Conservation (phyloP, 352 stramenopile genomes). For the Phytopythium oedochilum region DNA sequence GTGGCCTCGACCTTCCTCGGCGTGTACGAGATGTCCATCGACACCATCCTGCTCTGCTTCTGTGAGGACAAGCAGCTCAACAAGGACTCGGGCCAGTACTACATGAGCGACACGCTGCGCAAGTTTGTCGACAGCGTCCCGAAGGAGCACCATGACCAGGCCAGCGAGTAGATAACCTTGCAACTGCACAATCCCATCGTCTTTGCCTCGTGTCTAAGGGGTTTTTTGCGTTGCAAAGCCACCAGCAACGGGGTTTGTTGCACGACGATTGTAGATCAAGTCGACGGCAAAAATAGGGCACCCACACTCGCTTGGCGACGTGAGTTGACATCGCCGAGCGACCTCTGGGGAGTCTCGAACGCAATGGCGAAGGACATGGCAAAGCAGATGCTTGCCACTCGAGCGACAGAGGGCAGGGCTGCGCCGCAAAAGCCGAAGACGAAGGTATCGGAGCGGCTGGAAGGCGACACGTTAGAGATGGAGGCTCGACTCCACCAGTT, state of each 20-base stretch:
- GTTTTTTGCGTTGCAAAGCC: too few relatives aligned
- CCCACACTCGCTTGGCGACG: too few relatives aligned
- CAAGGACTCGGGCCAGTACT: conserved; percentile 60
- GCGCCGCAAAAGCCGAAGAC: background rate
- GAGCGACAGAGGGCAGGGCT: background rate
- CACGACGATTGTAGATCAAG: too few relatives aligned
- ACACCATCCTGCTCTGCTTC: conserved; percentile 95
- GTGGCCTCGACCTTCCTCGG: conserved; percentile 92
- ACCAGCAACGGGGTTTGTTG: too few relatives aligned
- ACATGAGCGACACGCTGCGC: conserved; percentile 73
- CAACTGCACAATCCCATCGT: too few relatives aligned
- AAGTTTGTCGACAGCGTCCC: conserved; percentile 68
- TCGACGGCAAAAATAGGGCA: too few relatives aligned
- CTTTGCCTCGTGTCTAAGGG: too few relatives aligned
- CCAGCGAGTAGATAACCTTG: background rate
- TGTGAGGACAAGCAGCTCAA: conserved; percentile 89
- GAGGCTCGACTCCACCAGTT: conserved; percentile 57
- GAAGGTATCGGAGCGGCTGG: conserved; percentile 52
- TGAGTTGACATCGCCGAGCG: too few relatives aligned
- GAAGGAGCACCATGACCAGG: background rate
- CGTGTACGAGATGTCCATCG: conserved; percentile 94
- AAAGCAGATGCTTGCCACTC: background rate
- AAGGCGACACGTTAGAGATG: conserved; percentile 71
- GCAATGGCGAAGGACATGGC: background rate
- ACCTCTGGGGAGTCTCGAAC: background rate